Evolutionary conservation across 139 green algal species (phyloP), one percentile per base, ranked within the genome.

Genomic region (Chlamydomonas schloesseri): DNA sequence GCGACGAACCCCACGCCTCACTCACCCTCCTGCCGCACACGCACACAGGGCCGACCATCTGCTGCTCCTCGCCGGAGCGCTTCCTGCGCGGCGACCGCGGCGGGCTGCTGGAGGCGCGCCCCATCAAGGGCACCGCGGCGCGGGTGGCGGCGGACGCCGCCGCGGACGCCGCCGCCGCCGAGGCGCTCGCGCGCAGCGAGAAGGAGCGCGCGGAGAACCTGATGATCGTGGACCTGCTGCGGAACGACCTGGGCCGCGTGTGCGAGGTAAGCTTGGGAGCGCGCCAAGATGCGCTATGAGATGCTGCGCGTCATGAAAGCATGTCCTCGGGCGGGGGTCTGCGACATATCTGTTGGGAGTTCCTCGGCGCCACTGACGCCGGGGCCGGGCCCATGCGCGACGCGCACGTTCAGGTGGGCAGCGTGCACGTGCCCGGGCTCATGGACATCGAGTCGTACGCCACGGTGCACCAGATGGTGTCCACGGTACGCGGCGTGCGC

Each of bases 181-280:
- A 68, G 36, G 89, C 78, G 62, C 91, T 97, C 31, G 85, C 82
- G 34, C 33, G 67, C 60, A 97, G 92, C 26, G 96, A 97, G 71
- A 99, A 99, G 93, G 91, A 92, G 82, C 92, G 96, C 11, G 96
- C 97, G 17, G 98, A 99, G 90, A 99, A 99, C 86, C 92, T 99
- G n/a, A 99, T 99, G 98, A 99, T 99, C 58, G 97, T 99, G 57
- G 98, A 99, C 93, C 93, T 99, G 83, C 91, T 99, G 68, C 93
- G 98, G 36, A 99, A 99, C 88, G 98, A 99, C 89, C 94, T 99
- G 34, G 96, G 95, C 20, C 85, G 91, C 0, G 94, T 98, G 60
- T 97, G 94, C 82, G 71, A 95, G 82, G 92, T 93, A 57, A 57
- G 50, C 50, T 57, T 57, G 50, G 11, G 50, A 14, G 50, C 11